Base-by-base conservation (phyloP, 352 stramenopile genomes). In the Globisporangium viniferum region DNA sequence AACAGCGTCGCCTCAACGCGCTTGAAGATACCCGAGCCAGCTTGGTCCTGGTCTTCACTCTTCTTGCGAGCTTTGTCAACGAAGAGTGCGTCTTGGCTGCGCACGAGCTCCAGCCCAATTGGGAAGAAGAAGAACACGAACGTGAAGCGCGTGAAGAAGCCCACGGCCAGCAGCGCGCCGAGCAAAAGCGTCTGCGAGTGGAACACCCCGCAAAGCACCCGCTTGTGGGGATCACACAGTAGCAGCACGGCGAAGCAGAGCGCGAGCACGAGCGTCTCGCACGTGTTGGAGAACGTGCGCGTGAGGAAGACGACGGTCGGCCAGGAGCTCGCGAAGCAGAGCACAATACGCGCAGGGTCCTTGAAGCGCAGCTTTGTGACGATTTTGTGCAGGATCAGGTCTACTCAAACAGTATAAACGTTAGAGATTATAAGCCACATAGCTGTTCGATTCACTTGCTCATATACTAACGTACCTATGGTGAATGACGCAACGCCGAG, bases 101-200 rank as follows among this genome's bases (percentile, higher is more conserved):
- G 78, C 8, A 88, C 78, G 12, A 94, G 77, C 55, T 92, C 79
- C 39, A 94, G 7, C 5, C 82, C 85, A 46, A 94, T 54, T 0
- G 87, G 84, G 41, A 92, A 76, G 73, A 93, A 94, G 74, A 95
- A 96, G 56, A 89, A 72, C 15, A 79, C 71, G 68, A 95, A 96
- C 9, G 87, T 94, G 73, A 96, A 93, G 22, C 88, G 75, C 31
- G 81, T 90, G 70, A 95, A 96, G 58, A 92, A 79, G 35, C 84
- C 89, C 7, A 91, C 2, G 0, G 84, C 86, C 24, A 92, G 68
- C n/a, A 92, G 71, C 64, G 68, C 76, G 3, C 88, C 88, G n/a
- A 95, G 75, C 2, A 82, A 6, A 48, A 89, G 39, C 10, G 82
- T 89, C 58, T 91, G 84, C 1, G 68, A n/a, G 39, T 89, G 80